These are phyloP conservation scores for Phytophthora rubi DNA, from an alignment of 352 stramenopile genomes.

Conservation along the genomic window DNA sequence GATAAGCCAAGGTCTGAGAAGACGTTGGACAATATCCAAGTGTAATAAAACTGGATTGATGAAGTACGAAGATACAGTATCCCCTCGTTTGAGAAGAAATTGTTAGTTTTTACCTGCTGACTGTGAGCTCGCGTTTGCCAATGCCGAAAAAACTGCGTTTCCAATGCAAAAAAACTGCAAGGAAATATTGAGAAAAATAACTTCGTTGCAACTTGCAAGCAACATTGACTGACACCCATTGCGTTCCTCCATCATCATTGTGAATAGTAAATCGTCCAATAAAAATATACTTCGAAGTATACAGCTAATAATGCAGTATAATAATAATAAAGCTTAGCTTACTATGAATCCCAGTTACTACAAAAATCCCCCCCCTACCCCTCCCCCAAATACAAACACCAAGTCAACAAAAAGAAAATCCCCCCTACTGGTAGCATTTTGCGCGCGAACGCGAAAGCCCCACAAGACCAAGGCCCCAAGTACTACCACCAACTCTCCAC, in stretches of 20 bases:
- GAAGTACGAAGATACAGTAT: too few species aligned
- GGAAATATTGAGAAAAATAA: too few species aligned
- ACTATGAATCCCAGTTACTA: not conserved
- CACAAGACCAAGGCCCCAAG: not conserved
- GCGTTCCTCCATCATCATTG: too few species aligned
- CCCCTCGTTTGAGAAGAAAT: too few species aligned
- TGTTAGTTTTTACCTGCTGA: too few species aligned
- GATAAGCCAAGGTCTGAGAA: not conserved
- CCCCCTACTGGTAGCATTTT: constrained; percentile 24
- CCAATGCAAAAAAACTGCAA: too few species aligned
- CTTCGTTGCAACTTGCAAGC: too few species aligned
- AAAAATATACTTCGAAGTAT: not conserved
- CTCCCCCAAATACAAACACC: constrained; percentile 5
- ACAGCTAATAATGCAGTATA: not conserved
- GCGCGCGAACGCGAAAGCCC: not conserved
- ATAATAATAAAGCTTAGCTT: not conserved
- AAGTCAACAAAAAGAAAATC: constrained; percentile 18
- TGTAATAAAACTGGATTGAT: too few species aligned
- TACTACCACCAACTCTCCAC: constrained; percentile 16
- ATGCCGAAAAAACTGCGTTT: too few species aligned
- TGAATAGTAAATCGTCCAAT: not conserved
- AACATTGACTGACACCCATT: too few species aligned
- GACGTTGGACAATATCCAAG: too few species aligned
- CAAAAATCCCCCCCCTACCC: not conserved
- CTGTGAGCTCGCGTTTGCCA: too few species aligned